phyloP scores from a whole-genome alignment of 345 rosid genomes.

The Isatis tinctoria region DNA sequence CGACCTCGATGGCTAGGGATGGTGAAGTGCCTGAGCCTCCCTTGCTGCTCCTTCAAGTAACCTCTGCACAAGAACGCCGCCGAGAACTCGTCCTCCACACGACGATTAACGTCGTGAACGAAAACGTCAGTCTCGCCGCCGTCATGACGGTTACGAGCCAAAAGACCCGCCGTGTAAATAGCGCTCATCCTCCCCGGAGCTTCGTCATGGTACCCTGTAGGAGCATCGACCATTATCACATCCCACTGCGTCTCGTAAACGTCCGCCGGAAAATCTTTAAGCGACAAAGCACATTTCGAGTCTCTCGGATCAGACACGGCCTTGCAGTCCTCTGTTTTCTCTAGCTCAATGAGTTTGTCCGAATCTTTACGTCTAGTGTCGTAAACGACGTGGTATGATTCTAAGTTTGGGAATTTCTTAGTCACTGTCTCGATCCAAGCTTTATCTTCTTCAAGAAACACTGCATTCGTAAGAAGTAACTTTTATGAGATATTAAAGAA shows the following conservation, averaged over 20 bases:
- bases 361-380: conserved; percentile 79
- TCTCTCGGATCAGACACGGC: conserved; percentile 59
- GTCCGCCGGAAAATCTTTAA: conserved; percentile 65
- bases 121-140: conserved; percentile 73
- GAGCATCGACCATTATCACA: conserved; percentile 89
- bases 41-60: conserved; percentile 67
- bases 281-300: conserved; percentile 69
- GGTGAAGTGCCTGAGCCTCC: conserved; percentile 74
- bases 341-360: conserved; percentile 51
- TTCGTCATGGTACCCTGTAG: conserved; percentile 72
- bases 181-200: conserved; percentile 95
- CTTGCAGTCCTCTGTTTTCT: conserved; percentile 61
- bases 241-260: conserved; percentile 77
- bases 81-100: conserved; percentile 73
- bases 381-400: conserved; percentile 69
- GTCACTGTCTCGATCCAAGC: conserved; percentile 70
- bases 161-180: conserved; percentile 77
- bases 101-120: conserved; percentile 83
- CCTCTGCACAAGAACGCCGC: conserved; percentile 68
- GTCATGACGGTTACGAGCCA: conserved; percentile 66
- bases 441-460: conserved; percentile 85
- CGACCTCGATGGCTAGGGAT: conserved; percentile 70
- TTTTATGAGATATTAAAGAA: background rate
- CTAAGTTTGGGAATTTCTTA: conserved; percentile 58
- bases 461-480: background rate